Evolutionary conservation across 2,329 filamentous ascomycete genomes (phyloP).

Genomic region (Diaporthe aspalathi): DNA sequence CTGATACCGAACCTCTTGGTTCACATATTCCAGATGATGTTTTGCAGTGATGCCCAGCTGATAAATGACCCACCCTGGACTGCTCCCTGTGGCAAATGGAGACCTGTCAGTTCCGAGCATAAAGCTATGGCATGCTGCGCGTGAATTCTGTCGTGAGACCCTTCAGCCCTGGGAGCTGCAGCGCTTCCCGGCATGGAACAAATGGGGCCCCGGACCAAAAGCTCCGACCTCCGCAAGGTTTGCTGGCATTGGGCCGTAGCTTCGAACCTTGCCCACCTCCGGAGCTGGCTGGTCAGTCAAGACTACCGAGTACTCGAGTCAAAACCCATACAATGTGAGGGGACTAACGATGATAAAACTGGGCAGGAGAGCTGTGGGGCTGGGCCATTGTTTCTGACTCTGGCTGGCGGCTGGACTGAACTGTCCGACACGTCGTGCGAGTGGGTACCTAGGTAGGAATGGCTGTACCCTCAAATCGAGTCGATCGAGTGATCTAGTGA

Average conservation of each 20-base stretch:
- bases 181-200: background rate
- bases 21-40: background rate
- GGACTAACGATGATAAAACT: background rate
- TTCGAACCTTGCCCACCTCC: constrained; percentile 20
- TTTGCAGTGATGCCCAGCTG: background rate
- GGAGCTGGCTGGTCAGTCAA: background rate
- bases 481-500: too few species aligned
- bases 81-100: background rate
- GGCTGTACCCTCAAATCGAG: too few species aligned
- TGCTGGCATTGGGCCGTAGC: background rate
- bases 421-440: too few species aligned
- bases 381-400: background rate
- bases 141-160: too few species aligned
- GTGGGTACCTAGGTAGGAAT: too few species aligned
- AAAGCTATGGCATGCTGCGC: background rate
- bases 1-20: background rate
- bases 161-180: background rate
- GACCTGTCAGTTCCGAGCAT: background rate
- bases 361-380: background rate
- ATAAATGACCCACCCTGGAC: background rate
- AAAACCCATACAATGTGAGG: background rate
- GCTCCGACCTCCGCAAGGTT: constrained; percentile 3
- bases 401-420: background rate
- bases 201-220: constrained; percentile 12
- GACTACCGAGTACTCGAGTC: constrained; percentile 24